Evolutionary conservation across 2,329 filamentous ascomycete genomes (phyloP).

Genomic region (Fusarium circinatum): DNA sequence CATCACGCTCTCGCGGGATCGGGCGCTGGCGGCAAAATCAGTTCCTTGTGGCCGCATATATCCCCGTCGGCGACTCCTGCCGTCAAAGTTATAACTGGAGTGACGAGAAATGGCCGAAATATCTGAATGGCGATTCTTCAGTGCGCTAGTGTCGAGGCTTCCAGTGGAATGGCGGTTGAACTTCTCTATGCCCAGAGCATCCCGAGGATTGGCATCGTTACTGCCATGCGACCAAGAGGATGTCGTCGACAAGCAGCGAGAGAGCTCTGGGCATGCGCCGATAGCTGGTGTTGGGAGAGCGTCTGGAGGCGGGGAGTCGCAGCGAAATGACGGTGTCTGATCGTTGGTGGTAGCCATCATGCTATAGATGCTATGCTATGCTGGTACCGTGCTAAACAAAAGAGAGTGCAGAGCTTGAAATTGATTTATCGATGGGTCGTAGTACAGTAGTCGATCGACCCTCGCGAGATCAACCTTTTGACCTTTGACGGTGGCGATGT

Average conservation of each 20-base stretch:
- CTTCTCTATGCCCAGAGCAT: slow-evolving; percentile 65
- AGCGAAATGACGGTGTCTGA: slow-evolving; percentile 52
- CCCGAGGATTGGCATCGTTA: slow-evolving; percentile 59
- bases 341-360: slow-evolving; percentile 51
- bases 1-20: slow-evolving; percentile 92
- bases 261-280: slow-evolving; percentile 66
- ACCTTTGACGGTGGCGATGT: slow-evolving; percentile 28
- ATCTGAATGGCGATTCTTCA: slow-evolving; percentile 58
- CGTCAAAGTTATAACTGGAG: slow-evolving; percentile 58
- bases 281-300: slow-evolving; percentile 71
- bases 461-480: slow-evolving; percentile 18
- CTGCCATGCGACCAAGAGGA: slow-evolving; percentile 68
- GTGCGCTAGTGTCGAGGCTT: slow-evolving; percentile 67
- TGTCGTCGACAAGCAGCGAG: slow-evolving; percentile 71
- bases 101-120: slow-evolving; percentile 50
- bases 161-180: slow-evolving; percentile 73
- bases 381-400: neutral
- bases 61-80: slow-evolving; percentile 70
- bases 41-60: slow-evolving; percentile 90
- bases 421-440: slow-evolving; percentile 7
- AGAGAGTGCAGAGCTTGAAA: slow-evolving; percentile 4
- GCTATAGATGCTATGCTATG: neutral
- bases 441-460: slow-evolving; percentile 3
- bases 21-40: slow-evolving; percentile 89
- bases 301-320: slow-evolving; percentile 73